Percentiles rank a stretch among this genome's conserved stretches.
These are phyloP conservation scores for Phylloporus rhodoxanthus DNA, from an alignment of 768 basidiomycete species.

Conservation along the genomic window DNA sequence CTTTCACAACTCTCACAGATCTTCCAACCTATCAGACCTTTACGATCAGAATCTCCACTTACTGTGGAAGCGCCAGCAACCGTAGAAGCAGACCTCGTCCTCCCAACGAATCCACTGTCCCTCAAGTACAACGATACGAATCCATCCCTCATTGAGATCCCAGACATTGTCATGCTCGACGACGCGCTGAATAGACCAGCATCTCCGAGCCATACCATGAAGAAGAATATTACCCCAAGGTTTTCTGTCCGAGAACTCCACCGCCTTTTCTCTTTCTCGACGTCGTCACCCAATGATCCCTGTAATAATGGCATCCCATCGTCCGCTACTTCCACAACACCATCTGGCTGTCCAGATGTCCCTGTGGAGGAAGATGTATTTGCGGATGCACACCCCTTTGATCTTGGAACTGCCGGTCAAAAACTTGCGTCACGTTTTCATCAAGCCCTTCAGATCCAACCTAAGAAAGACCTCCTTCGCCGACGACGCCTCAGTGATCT, in stretches of 20 bases:
- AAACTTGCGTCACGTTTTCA: constrained; percentile 5
- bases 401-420: constrained; percentile 18
- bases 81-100: constrained; percentile 12
- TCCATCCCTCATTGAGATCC: constrained; percentile 14
- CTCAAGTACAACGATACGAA: constrained; percentile 23
- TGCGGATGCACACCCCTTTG: constrained; percentile 13
- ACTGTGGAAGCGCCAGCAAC: constrained; percentile 19
- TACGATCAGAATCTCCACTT: constrained; percentile 27
- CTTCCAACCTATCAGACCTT: constrained; percentile 17
- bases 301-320: constrained; percentile 2
- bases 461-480: not conserved
- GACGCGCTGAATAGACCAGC: constrained; percentile 19
- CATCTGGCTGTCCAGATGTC: constrained; percentile 15
- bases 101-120: constrained; percentile 6
- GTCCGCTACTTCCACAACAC: constrained; percentile 8
- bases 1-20: constrained; percentile 30
- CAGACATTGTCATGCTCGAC: constrained; percentile 8
- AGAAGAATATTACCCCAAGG: constrained; percentile 20
- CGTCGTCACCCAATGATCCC: constrained; percentile 11
- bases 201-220: constrained; percentile 34
- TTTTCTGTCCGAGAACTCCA: constrained; percentile 36
- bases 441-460: constrained; percentile 1
- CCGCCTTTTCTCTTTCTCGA: constrained; percentile 27
- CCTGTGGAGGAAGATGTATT: constrained; percentile 15
- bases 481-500: constrained; percentile 31